Base-by-base conservation (phyloP, 108 stramenopile genomes). In the Aurantiochytrium sp. region DNA sequence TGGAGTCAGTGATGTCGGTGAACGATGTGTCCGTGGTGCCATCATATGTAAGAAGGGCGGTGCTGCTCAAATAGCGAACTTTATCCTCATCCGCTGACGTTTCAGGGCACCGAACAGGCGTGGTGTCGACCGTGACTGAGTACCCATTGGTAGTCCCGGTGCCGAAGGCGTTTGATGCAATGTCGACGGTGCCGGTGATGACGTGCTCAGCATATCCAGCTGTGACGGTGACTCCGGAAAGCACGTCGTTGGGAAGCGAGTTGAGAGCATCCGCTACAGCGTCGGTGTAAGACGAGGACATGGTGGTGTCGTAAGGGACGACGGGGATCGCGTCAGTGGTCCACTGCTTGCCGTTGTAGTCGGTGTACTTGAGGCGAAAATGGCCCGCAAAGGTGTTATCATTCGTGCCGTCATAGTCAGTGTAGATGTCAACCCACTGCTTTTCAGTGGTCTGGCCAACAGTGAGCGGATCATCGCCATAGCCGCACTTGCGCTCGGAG, bases 401-500 rank as follows among this genome's bases (percentile, higher is more conserved):
- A 23, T 21, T 3, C 6, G 4, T 4, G 3, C 2, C 3, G 28
- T 47, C 4, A 53, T 6, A 6, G 51, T 83, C 76, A 45, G 51
- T 53, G 76, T 83, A 83, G n/a, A 83, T 53, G 5, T 83, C 76
- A 12, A 83, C 76, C 49, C 51, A 83, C 4, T 83, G 76, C 28
- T 83, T 83, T 45, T 83, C 76, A 23, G 45, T 83, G 45, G 45
- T 47, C 51, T 83, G 76, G 51, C 76, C 51, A 14, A 51, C 44
- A 35, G 93, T 93, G 5, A 94, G 88, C 19, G 94, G 94, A 58
- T 95, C 94, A n/a, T 93, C 92, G 35, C 94, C 94, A 64, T 88
- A 90, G 14, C 90, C 92, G 87, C 95, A 95, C 47, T 73, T 58
- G 12, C 93, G 73, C 49, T 89, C 55, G 25, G 89, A 90, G 92